Conservation (phyloP, 2,329 filamentous ascomycete genomes). For the Alternaria consortialis region DNA sequence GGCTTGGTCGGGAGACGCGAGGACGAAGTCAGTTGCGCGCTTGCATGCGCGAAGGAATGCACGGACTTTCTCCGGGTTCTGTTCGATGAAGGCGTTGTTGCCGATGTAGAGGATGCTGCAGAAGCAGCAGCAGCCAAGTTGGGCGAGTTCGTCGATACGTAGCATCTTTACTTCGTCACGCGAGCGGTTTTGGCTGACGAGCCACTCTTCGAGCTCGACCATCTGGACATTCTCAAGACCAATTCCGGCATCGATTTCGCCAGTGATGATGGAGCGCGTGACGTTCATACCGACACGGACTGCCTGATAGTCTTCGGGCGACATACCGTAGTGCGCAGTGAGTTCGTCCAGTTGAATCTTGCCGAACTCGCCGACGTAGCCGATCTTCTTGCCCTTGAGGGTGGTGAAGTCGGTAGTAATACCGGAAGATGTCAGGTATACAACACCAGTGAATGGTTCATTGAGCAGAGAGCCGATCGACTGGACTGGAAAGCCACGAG, state of each 20-base stretch:
- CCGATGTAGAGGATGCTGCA: constrained; percentile 83
- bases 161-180: constrained; percentile 79
- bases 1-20: constrained; percentile 68
- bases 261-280: constrained; percentile 76
- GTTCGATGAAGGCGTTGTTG: constrained; percentile 74
- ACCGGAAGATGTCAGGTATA: constrained; percentile 77
- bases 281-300: constrained; percentile 85
- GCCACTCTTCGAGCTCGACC: constrained; percentile 83
- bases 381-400: constrained; percentile 78
- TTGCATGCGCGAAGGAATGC: constrained; percentile 78
- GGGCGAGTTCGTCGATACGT: constrained; percentile 80
- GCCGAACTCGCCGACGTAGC: constrained; percentile 82
- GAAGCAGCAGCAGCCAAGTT: constrained; percentile 85
- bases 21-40: constrained; percentile 75
- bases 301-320: constrained; percentile 75
- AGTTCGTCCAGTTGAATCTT: constrained; percentile 86
- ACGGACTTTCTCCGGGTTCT: constrained; percentile 71
- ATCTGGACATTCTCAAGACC: constrained; percentile 85
- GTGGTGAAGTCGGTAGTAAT: constrained; percentile 79
- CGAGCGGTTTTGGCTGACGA: constrained; percentile 68
- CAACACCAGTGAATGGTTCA: constrained; percentile 80
- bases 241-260: constrained; percentile 77
- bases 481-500: constrained; percentile 75
- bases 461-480: constrained; percentile 80
- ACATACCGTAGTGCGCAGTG: constrained; percentile 79